Percentiles rank a stretch among this genome's conserved stretches.
These are phyloP conservation scores for Aspergillus sojae DNA, from an alignment of 2,329 filamentous ascomycete genomes.

Conservation along the genomic window DNA sequence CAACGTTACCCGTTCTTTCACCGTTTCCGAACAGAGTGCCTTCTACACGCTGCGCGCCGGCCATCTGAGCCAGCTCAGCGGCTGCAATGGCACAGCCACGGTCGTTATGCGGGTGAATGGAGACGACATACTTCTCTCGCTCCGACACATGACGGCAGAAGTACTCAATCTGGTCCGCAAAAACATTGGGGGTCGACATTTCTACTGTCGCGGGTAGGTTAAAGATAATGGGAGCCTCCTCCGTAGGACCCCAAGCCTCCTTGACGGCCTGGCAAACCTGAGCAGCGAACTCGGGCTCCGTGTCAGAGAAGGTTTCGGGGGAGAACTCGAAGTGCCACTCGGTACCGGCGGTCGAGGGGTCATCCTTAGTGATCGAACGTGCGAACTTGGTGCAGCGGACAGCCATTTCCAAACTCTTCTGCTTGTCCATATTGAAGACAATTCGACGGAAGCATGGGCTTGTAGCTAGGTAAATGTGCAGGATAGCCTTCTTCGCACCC, in stretches of 20 bases:
- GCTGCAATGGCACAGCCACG: constrained; percentile 87
- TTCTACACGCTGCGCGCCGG: constrained; percentile 90
- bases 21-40: constrained; percentile 94
- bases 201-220: constrained; percentile 97
- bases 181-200: constrained; percentile 91
- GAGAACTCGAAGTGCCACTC: constrained; percentile 57
- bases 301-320: constrained; percentile 78
- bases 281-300: constrained; percentile 78
- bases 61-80: constrained; percentile 93
- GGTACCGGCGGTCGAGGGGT: constrained; percentile 58
- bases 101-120: constrained; percentile 93
- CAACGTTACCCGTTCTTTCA: constrained; percentile 93
- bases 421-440: constrained; percentile 84
- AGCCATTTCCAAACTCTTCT: constrained; percentile 79
- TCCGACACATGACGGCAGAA: constrained; percentile 86
- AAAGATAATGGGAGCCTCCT: constrained; percentile 85
- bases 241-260: constrained; percentile 83
- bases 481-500: constrained; percentile 88
- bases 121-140: constrained; percentile 84
- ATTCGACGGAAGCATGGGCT: constrained; percentile 93
- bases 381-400: constrained; percentile 85
- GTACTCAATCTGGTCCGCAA: constrained; percentile 94
- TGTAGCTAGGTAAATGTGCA: constrained; percentile 95
- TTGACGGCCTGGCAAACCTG: constrained; percentile 91
- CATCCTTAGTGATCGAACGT: constrained; percentile 83